Percentiles rank a stretch among this genome's conserved stretches.
phyloP scores from a whole-genome alignment of 106 monocot species.

The Dendrobium nobile region DNA sequence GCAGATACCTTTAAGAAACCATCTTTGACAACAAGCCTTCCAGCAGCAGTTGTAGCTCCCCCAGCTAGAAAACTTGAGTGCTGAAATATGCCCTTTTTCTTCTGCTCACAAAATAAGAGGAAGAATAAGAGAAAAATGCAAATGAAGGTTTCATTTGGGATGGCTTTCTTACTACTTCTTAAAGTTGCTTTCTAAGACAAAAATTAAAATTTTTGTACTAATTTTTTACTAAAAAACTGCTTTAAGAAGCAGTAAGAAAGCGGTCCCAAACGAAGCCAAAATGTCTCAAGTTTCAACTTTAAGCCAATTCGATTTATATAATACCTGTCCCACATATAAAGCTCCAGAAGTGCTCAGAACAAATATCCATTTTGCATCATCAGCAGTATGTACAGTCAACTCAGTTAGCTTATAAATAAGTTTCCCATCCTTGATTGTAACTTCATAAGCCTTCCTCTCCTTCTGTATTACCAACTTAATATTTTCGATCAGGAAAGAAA shows the following conservation, averaged over 20 bases:
- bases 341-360: constrained; percentile 55
- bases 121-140: neutral
- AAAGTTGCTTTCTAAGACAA: no score
- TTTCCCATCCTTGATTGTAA: constrained; percentile 45
- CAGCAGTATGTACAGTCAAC: constrained; percentile 29
- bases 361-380: constrained; percentile 70
- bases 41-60: constrained; percentile 67
- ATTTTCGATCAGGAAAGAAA: neutral
- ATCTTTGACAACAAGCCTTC: constrained; percentile 57
- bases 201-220: no score
- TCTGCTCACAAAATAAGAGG: constrained; percentile 28
- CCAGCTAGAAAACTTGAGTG: constrained; percentile 87
- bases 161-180: no score
- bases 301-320: neutral
- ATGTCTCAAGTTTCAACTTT: neutral
- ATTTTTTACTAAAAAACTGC: no score
- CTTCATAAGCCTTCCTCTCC: constrained; percentile 60
- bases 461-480: constrained; percentile 30
- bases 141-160: no score
- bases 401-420: constrained; percentile 44
- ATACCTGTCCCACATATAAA: constrained; percentile 64
- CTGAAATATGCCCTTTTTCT: constrained; percentile 75
- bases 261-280: no score
- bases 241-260: no score
- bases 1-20: constrained; percentile 23